phyloP scores from a whole-genome alignment of 208 protist genomes.

The Trypanosoma theileri region DNA sequence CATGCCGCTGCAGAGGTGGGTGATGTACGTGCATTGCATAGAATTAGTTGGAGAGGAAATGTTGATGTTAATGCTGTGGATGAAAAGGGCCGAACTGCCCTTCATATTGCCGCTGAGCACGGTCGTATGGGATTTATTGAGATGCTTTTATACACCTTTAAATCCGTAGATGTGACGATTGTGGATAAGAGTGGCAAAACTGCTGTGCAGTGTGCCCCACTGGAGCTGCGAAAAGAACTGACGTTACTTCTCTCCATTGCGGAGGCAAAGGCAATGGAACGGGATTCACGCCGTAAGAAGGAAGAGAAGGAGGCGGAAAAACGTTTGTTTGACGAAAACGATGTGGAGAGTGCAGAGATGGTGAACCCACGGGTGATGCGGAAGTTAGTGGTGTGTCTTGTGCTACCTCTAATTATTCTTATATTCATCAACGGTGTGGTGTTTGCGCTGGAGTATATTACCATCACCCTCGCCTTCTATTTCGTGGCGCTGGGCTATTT shows the following conservation, averaged over 20 bases:
- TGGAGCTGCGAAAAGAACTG: slow-evolving; percentile 33
- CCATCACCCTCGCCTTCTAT: slow-evolving; percentile 68
- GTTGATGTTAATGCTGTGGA: slow-evolving; percentile 61
- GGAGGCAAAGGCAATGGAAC: slow-evolving; percentile 37
- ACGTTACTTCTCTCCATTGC: slow-evolving; percentile 60
- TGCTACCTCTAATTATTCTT: slow-evolving; percentile 71
- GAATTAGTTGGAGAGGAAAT: slow-evolving; percentile 45
- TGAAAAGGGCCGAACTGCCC: slow-evolving; percentile 52
- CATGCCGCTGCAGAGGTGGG: slow-evolving; percentile 33
- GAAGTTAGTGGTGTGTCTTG: slow-evolving; percentile 58
- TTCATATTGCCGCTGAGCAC: slow-evolving; percentile 70
- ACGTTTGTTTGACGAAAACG: slow-evolving; percentile 49
- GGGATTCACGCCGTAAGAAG: slow-evolving; percentile 24
- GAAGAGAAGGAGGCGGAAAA: slow-evolving; percentile 40
- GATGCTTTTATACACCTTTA: slow-evolving; percentile 43
- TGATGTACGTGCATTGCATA: slow-evolving; percentile 46
- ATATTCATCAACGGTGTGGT: slow-evolving; percentile 77
- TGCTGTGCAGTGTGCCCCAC: slow-evolving; percentile 51
- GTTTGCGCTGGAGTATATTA: slow-evolving; percentile 72
- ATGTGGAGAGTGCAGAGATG: slow-evolving; percentile 59
- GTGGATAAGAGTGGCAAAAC: slow-evolving; percentile 59
- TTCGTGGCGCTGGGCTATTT: slow-evolving; percentile 82
- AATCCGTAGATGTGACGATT: slow-evolving; percentile 41
- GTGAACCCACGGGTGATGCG: slow-evolving; percentile 77
- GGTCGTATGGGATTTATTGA: slow-evolving; percentile 39